phyloP scores from a whole-genome alignment of 345 rosid genomes.

The Sisymbrium altissimum region DNA sequence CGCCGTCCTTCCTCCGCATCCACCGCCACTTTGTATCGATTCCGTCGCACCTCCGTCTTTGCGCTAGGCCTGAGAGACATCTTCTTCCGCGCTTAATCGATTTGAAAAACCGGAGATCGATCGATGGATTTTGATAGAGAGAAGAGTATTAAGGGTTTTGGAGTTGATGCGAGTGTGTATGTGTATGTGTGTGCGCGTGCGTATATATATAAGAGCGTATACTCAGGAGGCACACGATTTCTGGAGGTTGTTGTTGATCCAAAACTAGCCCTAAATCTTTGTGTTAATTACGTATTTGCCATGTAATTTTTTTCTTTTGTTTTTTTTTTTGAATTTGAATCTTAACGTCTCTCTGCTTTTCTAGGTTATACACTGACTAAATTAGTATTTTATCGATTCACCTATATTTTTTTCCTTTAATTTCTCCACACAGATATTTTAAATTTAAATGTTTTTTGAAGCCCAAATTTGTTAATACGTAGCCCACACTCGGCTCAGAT shows the following conservation, averaged over 20 bases:
- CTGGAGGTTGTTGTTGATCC: conserved; percentile 6
- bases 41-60: conserved; percentile 65
- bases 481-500: not conserved
- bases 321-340: conserved; percentile 28
- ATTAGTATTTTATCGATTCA: conserved; percentile 17
- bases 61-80: conserved; percentile 75
- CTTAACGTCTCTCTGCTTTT: conserved; percentile 25
- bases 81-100: conserved; percentile 15
- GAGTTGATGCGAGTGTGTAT: not conserved
- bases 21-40: conserved; percentile 66
- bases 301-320: not conserved
- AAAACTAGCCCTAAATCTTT: not conserved
- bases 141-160: not conserved
- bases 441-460: not conserved
- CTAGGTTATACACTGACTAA: conserved; percentile 2
- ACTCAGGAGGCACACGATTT: conserved; percentile 14
- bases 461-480: not conserved
- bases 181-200: no score
- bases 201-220: conserved; percentile 16
- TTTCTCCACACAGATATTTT: not conserved
- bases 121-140: no score
- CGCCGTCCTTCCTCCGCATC: conserved; percentile 80
- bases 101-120: not conserved
- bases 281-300: not conserved
- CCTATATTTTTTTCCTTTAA: not conserved